Conservation (phyloP, 1,139 yeast species). For the Candida sp. region DNA sequence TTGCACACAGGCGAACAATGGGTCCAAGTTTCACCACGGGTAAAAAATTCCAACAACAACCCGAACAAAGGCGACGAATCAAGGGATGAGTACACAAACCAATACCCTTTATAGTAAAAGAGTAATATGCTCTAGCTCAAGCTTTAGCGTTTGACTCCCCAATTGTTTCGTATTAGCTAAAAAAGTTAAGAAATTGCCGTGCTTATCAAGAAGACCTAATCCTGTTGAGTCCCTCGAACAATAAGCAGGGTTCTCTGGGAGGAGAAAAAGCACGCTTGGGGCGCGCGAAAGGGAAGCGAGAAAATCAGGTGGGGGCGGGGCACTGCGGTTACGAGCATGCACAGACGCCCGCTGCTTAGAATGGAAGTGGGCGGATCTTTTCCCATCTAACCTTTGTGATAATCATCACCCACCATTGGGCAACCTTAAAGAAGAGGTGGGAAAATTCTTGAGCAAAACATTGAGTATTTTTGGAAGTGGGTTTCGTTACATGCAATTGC, state of each 20-base stretch:
- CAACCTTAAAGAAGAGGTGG: neutral
- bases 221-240: neutral
- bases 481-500: neutral
- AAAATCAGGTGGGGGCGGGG: neutral
- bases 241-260: neutral
- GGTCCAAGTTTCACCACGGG: neutral
- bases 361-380: no score
- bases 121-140: no score
- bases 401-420: neutral
- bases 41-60: neutral
- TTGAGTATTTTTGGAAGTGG: neutral
- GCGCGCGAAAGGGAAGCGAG: no score
- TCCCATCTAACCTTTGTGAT: neutral
- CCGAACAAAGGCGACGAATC: neutral
- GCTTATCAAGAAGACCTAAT: no score
- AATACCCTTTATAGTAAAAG: no score
- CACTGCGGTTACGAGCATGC: neutral
- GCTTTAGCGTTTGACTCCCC: no score
- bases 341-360: no score
- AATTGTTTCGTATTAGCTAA: no score
- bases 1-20: neutral
- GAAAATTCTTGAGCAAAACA: neutral
- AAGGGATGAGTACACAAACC: neutral
- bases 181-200: no score
- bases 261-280: no score